A percentile compares a stretch with the other conserved stretches of the same genome.
phyloP scores from a whole-genome alignment of 2,329 filamentous ascomycete species.

The Diaporthe velutina region DNA sequence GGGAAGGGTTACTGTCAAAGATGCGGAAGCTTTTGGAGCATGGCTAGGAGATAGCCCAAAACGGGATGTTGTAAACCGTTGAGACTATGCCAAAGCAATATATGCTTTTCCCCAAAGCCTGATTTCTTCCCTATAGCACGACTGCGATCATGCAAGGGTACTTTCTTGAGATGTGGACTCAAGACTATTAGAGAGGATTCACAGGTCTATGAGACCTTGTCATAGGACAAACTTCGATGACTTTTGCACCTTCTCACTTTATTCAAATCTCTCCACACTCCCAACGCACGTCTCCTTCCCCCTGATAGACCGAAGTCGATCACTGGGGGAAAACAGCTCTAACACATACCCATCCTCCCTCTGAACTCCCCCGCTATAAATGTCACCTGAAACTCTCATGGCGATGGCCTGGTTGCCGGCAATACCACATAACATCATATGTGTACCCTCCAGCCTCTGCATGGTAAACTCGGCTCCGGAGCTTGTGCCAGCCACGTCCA shows the following conservation, averaged over 20 bases:
- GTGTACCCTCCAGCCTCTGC: neutral
- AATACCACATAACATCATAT: neutral
- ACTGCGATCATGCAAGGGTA: too few species aligned
- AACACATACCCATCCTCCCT: neutral
- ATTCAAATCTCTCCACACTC: neutral
- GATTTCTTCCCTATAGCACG: too few species aligned
- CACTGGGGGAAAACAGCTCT: neutral
- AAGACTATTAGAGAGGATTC: too few species aligned
- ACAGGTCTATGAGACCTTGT: too few species aligned
- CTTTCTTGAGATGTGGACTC: too few species aligned
- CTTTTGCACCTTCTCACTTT: too few species aligned
- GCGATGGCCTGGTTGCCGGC: neutral
- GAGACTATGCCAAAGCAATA: too few species aligned
- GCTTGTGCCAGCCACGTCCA: neutral
- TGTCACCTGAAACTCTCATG: neutral
- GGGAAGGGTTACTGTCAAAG: neutral
- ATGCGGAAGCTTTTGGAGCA: neutral
- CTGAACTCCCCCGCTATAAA: neutral
- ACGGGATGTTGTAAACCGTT: neutral
- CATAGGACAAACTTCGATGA: too few species aligned
- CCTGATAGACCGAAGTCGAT: neutral
- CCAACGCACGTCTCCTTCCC: neutral
- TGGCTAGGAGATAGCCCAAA: neutral
- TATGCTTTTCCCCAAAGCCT: too few species aligned
- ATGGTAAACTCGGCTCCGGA: neutral